A percentile compares a stretch with the other conserved stretches of the same genome.
Evolutionary conservation across 163 green algal genomes (phyloP).

Genomic region (Picocystis sp.): DNA sequence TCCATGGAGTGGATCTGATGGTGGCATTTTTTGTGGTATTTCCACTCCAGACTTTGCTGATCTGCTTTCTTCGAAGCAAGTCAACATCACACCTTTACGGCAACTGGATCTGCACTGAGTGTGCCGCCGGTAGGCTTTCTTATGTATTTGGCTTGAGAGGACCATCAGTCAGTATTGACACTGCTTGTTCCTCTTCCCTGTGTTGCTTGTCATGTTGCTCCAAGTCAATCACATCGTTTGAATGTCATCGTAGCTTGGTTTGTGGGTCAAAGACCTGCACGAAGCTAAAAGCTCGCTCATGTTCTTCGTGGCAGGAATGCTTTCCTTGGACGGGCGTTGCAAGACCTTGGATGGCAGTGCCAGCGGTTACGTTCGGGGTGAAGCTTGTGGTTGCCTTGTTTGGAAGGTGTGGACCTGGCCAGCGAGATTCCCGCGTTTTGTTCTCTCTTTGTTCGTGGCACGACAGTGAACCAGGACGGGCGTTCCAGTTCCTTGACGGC

Average conservation of each 20-base stretch:
- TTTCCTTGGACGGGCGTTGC: constrained; percentile 63
- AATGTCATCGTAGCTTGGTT: neutral
- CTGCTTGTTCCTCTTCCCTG: constrained; percentile 14
- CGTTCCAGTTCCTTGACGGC: constrained; percentile 61
- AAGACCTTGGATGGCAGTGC: constrained; percentile 72
- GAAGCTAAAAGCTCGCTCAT: constrained; percentile 39
- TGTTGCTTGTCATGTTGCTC: neutral
- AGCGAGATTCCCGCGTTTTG: too few relatives aligned
- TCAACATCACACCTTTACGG: neutral
- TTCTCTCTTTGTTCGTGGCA: constrained; percentile 9
- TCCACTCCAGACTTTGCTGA: too few relatives aligned
- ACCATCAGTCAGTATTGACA: constrained; percentile 7
- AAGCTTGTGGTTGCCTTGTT: constrained; percentile 24
- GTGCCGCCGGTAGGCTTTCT: neutral
- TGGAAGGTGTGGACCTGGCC: too few relatives aligned
- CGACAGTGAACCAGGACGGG: constrained; percentile 71
- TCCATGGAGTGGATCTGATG: too few relatives aligned
- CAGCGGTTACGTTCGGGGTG: constrained; percentile 68
- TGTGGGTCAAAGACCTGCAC: too few relatives aligned
- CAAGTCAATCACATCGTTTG: too few relatives aligned
- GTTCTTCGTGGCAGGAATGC: constrained; percentile 62
- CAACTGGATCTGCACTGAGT: constrained; percentile 1
- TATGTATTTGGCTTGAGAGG: neutral
- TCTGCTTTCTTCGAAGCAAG: too few relatives aligned
- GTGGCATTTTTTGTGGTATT: too few relatives aligned